Percentiles rank a stretch among this genome's conserved stretches.
phyloP scores from a whole-genome alignment of 2,329 filamentous ascomycete species.

The Calonectria ilicicola region DNA sequence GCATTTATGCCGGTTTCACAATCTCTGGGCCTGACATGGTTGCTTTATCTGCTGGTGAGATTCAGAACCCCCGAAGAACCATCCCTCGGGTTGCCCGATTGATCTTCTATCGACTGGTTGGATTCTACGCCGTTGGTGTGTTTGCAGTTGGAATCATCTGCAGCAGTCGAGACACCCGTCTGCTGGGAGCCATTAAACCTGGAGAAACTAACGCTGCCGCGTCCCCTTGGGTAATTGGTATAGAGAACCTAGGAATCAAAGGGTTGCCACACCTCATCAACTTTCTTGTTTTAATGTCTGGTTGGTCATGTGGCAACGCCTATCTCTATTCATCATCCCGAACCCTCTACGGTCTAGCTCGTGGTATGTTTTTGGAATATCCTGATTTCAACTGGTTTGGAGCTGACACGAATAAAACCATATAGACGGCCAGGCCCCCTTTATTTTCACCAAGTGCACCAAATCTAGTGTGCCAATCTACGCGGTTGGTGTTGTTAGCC shows the following conservation, averaged over 20 bases:
- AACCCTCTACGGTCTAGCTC: constrained; percentile 57
- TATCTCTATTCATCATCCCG: constrained; percentile 57
- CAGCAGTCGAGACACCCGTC: constrained; percentile 56
- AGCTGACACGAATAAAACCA: no score
- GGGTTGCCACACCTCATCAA: constrained; percentile 64
- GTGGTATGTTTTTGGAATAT: no score
- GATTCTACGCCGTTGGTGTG: constrained; percentile 77
- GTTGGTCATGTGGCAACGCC: constrained; percentile 53
- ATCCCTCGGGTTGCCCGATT: constrained; percentile 77
- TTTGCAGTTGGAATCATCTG: constrained; percentile 65
- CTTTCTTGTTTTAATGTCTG: constrained; percentile 68
- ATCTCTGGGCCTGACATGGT: not conserved
- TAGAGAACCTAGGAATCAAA: constrained; percentile 64
- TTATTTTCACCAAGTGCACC: constrained; percentile 65
- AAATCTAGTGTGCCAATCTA: constrained; percentile 67
- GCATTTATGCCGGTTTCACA: not conserved
- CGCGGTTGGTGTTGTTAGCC: constrained; percentile 59
- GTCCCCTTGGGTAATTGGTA: no score
- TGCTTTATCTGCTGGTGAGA: constrained; percentile 58
- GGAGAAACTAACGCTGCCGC: constrained; percentile 63
- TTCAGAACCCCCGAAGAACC: constrained; percentile 70
- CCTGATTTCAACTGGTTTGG: no score
- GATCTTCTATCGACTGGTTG: constrained; percentile 73
- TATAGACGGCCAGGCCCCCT: constrained; percentile 54
- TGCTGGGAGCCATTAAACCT: constrained; percentile 58